phyloP scores from a whole-genome alignment of 208 protist species.

The Wallacemonas rigidus region DNA sequence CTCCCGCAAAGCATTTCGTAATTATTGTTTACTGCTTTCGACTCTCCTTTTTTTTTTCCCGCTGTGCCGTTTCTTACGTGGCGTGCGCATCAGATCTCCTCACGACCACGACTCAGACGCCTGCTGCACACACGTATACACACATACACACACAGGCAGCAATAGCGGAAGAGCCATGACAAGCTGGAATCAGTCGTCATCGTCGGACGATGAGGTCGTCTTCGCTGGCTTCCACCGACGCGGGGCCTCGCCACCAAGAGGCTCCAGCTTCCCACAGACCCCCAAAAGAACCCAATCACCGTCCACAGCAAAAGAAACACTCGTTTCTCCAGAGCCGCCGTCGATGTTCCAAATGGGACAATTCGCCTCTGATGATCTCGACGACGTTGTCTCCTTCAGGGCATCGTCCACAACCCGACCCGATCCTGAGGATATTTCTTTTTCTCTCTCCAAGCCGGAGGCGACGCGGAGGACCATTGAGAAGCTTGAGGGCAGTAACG shows the following conservation, averaged over 20 bases:
- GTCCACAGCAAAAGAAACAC: constrained; percentile 1
- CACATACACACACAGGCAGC: not conserved
- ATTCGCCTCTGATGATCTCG: not conserved
- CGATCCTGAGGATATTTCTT: constrained; percentile 9
- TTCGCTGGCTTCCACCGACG: not conserved
- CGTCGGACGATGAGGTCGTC: not conserved
- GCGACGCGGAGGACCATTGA: constrained; percentile 1
- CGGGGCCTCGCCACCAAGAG: not conserved
- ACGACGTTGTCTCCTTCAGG: not conserved
- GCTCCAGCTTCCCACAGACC: not conserved
- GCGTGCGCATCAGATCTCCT: too few species aligned
- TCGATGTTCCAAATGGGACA: not conserved
- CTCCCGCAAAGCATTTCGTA: too few species aligned
- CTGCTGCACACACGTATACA: not conserved
- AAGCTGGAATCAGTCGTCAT: constrained; percentile 3
- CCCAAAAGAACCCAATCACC: not conserved
- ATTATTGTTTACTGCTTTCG: too few species aligned
- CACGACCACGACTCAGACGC: too few species aligned
- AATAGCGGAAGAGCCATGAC: not conserved
- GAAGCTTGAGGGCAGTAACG: not conserved
- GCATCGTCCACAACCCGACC: not conserved
- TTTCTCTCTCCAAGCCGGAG: constrained; percentile 14
- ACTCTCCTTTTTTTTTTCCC: too few species aligned
- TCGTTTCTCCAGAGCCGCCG: not conserved
- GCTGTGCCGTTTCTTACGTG: too few species aligned